Base-by-base conservation (phyloP, 108 stramenopile genomes). In the Pseudonitzschia pungens region DNA sequence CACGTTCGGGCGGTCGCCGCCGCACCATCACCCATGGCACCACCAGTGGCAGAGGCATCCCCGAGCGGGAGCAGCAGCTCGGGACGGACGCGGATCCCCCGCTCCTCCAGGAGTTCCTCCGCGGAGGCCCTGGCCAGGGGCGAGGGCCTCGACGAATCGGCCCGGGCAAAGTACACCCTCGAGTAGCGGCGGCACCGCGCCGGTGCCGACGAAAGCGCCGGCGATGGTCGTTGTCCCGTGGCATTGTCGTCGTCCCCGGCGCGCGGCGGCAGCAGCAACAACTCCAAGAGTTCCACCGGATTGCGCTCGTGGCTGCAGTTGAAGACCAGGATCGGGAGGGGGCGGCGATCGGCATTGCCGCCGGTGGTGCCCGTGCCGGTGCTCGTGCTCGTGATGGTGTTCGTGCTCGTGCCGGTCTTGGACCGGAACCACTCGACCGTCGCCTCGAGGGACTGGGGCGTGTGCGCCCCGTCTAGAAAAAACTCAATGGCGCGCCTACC, bases 261-360 rank as follows among this genome's bases (percentile, higher is more conserved):
- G 78, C 68, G 48, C 16, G 3, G 3, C 10, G 7, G 7, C 14
- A 11, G 57, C 26, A 45, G 52, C 7, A 85, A 56, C 62, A 75
- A 31, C 33, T 81, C 50, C 20, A 94, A 58, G 12, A 94, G 71
- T 43, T 88, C 86, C 16, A 94, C 55, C 9, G 93, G 93, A 81
- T 87, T 84, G 31, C 89, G 82, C 69, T 94, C 93, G 76, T 94
- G 93, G 54, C 87, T 84, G 75, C 90, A 92, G 68, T 94, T 86
- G 80, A 94, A 94, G 27, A 94, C 57, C 18, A 94, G 80, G 2
- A 81, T 75, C 29, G 66, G n/a, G 32, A 18, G 18, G 22, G 64
- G 29, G n/a, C n/a, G n/a, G n/a, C n/a, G n/a, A n/a, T n/a, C n/a
- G n/a, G n/a, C n/a, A n/a, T n/a, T n/a, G n/a, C n/a, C n/a, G n/a